Evolutionary conservation across 805 yeast species (phyloP).

Genomic region (Lipomyces orientalis): DNA sequence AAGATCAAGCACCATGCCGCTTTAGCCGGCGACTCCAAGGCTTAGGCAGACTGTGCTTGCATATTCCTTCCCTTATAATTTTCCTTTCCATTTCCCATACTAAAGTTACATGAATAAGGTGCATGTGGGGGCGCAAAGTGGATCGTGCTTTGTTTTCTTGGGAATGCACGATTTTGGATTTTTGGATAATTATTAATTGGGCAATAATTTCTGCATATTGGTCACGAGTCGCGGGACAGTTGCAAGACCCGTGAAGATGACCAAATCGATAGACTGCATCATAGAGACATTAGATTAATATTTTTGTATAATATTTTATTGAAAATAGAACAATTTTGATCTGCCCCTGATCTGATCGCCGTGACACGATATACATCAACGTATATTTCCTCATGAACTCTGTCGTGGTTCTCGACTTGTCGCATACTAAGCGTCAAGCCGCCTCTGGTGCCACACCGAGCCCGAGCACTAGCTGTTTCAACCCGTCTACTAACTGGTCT

Average conservation of each 20-base stretch:
- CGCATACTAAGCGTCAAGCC: background rate
- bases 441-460: background rate
- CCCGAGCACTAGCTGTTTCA: background rate
- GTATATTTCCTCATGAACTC: background rate
- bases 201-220: background rate
- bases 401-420: background rate
- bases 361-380: conserved; percentile 1
- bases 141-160: background rate
- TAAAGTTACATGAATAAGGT: background rate
- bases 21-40: background rate
- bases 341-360: too few relatives aligned
- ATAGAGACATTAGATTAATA: background rate
- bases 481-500: background rate
- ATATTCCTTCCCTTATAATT: background rate
- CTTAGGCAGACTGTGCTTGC: background rate
- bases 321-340: background rate
- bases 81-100: background rate
- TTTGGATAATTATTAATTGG: background rate
- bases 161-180: background rate
- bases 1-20: background rate
- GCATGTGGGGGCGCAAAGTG: background rate
- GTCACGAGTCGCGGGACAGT: background rate
- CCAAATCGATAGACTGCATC: background rate
- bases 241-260: background rate
- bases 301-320: background rate